Conservation (phyloP, 139 green algal genomes). For the Mesotaenium endlicherianum region DNA sequence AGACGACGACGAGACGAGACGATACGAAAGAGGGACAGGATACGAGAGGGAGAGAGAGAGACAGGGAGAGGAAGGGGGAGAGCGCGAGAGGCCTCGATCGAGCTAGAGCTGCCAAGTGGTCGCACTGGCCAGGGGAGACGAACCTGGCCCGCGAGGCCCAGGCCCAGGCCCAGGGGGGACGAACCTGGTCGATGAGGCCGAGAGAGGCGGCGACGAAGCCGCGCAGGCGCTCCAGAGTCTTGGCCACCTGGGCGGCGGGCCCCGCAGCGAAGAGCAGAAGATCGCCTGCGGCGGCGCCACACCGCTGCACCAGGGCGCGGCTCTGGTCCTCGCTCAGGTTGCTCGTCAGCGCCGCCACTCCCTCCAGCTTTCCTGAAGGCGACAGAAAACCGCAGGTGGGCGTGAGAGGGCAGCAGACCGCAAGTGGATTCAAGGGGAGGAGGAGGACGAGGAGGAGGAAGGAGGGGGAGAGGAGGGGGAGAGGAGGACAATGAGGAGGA, state of each 20-base stretch:
- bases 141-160: too few species aligned
- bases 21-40: too few species aligned
- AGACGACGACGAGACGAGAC: too few species aligned
- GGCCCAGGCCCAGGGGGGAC: too few species aligned
- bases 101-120: too few species aligned
- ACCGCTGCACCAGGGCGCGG: conserved; percentile 21
- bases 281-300: conserved; percentile 63
- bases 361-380: conserved; percentile 8
- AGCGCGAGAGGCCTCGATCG: too few species aligned
- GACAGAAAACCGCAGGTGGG: neutral
- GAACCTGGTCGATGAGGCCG: conserved; percentile 57
- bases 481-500: neutral
- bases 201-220: conserved; percentile 75
- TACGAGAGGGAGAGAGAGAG: too few species aligned
- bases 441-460: neutral
- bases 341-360: conserved; percentile 2
- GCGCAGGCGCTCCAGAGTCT: conserved; percentile 80
- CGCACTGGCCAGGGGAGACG: too few species aligned
- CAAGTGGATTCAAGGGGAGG: too few species aligned
- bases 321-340: neutral
- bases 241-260: conserved; percentile 62
- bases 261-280: conserved; percentile 87
- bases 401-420: too few species aligned
- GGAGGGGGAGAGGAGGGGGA: neutral
- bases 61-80: too few species aligned